phyloP scores from a whole-genome alignment of 768 basidiomycete species.

The Megacollybia marginata region DNA sequence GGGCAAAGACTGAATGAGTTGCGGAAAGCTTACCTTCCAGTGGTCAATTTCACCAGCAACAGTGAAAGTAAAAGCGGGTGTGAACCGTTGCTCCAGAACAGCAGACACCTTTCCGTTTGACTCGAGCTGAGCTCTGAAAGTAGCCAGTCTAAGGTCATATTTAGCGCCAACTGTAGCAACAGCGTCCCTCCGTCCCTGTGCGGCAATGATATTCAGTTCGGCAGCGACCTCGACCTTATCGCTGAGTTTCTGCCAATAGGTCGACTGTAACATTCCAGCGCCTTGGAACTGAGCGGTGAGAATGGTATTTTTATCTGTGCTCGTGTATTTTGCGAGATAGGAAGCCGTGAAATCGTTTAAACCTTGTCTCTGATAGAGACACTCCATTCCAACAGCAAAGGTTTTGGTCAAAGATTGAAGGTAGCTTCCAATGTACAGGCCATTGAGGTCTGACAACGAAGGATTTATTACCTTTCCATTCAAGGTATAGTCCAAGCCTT shows the following conservation, averaged over 20 bases:
- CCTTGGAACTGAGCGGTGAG: conserved; percentile 88
- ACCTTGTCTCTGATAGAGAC: conserved; percentile 73
- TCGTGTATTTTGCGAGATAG: conserved; percentile 76
- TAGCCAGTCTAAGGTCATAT: conserved; percentile 90
- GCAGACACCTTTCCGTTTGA: conserved; percentile 94
- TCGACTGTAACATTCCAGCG: conserved; percentile 77
- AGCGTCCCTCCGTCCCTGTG: conserved; percentile 79
- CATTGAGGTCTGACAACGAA: conserved; percentile 77
- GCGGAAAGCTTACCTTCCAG: conserved; percentile 65
- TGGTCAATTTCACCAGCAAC: conserved; percentile 98
- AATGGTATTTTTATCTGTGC: conserved; percentile 74
- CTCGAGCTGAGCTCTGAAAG: conserved; percentile 92
- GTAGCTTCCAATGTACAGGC: conserved; percentile 88
- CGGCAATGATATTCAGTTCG: conserved; percentile 78
- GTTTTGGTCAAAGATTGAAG: conserved; percentile 91
- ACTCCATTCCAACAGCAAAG: conserved; percentile 82
- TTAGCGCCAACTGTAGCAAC: conserved; percentile 92
- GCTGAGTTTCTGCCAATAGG: conserved; percentile 94
- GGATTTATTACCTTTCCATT: conserved; percentile 91
- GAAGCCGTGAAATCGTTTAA: conserved; percentile 65
- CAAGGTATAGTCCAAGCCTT: conserved; percentile 78
- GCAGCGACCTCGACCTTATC: conserved; percentile 98
- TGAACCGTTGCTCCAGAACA: conserved; percentile 91
- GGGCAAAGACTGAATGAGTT: conserved; percentile 1
- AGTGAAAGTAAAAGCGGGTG: conserved; percentile 90